A percentile compares a stretch with the other conserved stretches of the same genome.
Evolutionary conservation across 176 grass and related monocot species (phyloP).

Genomic region (Zea mays): Zm-B73-REFERENCE-NAM-5.0 NC_050105.1:25908001-25908500

Average conservation of each 20-base stretch:
- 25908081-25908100: too few species aligned
- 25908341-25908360: not conserved
- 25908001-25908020: too few species aligned
- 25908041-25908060: too few species aligned
- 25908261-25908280: not conserved
- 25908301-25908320: not conserved
- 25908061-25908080: too few species aligned
- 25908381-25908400: not conserved
- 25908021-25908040: too few species aligned
- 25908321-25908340: not conserved
- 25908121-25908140: not conserved
- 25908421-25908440: not conserved
- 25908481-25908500: constrained; percentile 20
- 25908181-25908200: not conserved
- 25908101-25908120: too few species aligned
- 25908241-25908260: not conserved
- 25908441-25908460: constrained; percentile 4
- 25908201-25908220: not conserved
- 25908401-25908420: not conserved
- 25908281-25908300: not conserved
- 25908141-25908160: not conserved
- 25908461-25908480: constrained; percentile 10
- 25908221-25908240: not conserved
- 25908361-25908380: not conserved
- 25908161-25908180: not conserved